Base-by-base conservation (phyloP, 1,139 yeast species). In the Lodderomyces metapsilosis region DNA sequence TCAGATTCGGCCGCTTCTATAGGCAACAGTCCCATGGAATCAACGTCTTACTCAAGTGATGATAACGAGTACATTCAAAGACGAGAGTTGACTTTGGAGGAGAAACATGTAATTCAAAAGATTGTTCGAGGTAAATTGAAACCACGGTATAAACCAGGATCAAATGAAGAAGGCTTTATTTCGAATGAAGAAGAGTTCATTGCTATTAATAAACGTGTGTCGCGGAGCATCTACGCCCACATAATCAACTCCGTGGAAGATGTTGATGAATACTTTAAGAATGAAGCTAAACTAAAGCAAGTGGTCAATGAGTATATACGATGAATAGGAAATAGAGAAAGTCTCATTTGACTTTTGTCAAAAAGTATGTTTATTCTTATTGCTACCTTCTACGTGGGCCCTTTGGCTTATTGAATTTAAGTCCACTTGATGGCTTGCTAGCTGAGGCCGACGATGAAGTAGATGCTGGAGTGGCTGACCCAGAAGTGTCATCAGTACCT, bases 401-500 rank as follows among this genome's bases (percentile, higher is more conserved):
- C 52, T 65, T 76, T 43, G 84, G 84, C 53, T 74, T 77, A 47
- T 56, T 69, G 47, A 78, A 76, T 48, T 59, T 74, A 44, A 68
- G 52, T 12, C 60, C 52, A 18, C 9, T 22, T 12, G 32, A 30
- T 20, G 31, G 25, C 10, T 18, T 33, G 18, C n/a, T 33, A 12
- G 15, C 25, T 9, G 53, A 37, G 16, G 40, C 25, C 6, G 45
- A 9, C 11, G 48, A 41, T 10, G 52, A 40, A n/a, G 49, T 34
- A 10, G 40, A 30, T 13, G 40, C 12, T 10, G 35, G 28, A 13
- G 28, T 22, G 9, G 13, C 11, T n/a, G n/a, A n/a, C n/a, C n/a
- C n/a, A 49, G 51, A 25, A 41, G 32, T 9, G 25, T n/a, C n/a
- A n/a, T n/a, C 37, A 12, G 9, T n/a, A 11, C 34, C 46, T 50